Base-by-base conservation (phyloP, 108 stramenopile genomes). In the Cyclotella sp. region DNA sequence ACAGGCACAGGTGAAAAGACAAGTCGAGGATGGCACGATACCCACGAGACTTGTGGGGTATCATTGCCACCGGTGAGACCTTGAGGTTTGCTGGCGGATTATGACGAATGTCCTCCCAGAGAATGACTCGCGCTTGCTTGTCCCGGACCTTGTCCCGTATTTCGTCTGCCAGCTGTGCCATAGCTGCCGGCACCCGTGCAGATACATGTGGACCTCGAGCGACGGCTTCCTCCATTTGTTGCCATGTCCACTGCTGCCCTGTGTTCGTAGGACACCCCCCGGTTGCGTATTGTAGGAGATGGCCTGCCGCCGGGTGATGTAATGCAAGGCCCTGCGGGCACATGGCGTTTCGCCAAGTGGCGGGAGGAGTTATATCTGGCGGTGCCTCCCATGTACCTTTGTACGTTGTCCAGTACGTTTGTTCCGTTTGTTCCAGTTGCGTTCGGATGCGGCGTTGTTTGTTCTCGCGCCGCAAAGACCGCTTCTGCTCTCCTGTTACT, bases 41-140 rank as follows among this genome's bases (percentile, higher is more conserved):
- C 19, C 34, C 12, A 1, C 60, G 29, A 2, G 60, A 61, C 34
- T 61, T 61, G 60, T 61, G 60, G 6, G 60, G 60, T 13, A 61
- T 61, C 60, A 61, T 61, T 61, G 60, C 60, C 29, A 61, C 11
- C 13, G 60, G 60, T 14, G 60, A 61, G 1, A 61, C 34, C 19
- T 61, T 61, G 14, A 61, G n/a, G 2, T 61, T 29, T 39, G 15
- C 60, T 1, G 60, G 60, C 0, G 60, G 60, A 39, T 61, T 14
- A 39, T 61, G 30, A 13, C 34, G 18, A 13, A 61, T 61, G 30
- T 61, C 60, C 12, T 61, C 60, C 60, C 34, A 61, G 1, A 39
- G 60, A 9, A 61, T 30, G 12, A 61, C 60, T 39, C 14, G 29
- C 18, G 30, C 29, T 21, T 61, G 60, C 34, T n/a, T n/a, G 19